phyloP scores from a whole-genome alignment of 2,329 filamentous ascomycete species.

The Lasiodiplodia citricola region DNA sequence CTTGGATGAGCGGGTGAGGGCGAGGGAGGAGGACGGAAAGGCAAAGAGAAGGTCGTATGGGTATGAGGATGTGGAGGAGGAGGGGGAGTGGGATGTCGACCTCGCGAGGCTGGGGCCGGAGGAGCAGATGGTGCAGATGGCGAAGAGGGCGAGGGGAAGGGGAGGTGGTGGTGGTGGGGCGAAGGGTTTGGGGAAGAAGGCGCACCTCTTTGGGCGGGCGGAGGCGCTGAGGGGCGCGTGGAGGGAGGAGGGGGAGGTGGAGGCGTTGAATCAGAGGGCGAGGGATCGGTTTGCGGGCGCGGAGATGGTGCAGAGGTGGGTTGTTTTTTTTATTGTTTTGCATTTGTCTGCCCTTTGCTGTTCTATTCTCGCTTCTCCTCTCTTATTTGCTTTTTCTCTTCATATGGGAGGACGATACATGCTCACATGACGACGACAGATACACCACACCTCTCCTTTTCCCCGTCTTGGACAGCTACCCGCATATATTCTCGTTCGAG shows the following conservation, averaged over 20 bases:
- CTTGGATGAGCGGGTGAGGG: constrained; percentile 31
- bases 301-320: constrained; percentile 44
- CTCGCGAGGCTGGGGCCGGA: background rate
- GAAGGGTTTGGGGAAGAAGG: constrained; percentile 31
- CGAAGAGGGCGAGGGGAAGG: no score
- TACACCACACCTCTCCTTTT: constrained; percentile 66
- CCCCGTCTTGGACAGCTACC: constrained; percentile 84
- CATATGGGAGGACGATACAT: background rate
- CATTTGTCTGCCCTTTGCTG: no score
- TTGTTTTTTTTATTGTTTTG: constrained; percentile 19
- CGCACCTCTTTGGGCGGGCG: constrained; percentile 49
- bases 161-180: background rate
- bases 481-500: constrained; percentile 68
- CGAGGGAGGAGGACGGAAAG: constrained; percentile 31
- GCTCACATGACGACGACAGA: constrained; percentile 36
- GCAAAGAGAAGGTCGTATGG: background rate
- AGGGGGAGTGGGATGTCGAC: constrained; percentile 30
- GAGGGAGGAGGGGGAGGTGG: constrained; percentile 38
- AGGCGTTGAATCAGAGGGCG: constrained; percentile 35
- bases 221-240: constrained; percentile 48
- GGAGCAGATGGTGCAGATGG: background rate
- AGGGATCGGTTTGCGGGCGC: constrained; percentile 43
- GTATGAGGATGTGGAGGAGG: constrained; percentile 35
- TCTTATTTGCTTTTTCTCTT: background rate
- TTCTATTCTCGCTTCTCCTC: background rate